phyloP scores from a whole-genome alignment of 2,329 filamentous ascomycete genomes.

The Xenosphaeropsis pyriputrescens region DNA sequence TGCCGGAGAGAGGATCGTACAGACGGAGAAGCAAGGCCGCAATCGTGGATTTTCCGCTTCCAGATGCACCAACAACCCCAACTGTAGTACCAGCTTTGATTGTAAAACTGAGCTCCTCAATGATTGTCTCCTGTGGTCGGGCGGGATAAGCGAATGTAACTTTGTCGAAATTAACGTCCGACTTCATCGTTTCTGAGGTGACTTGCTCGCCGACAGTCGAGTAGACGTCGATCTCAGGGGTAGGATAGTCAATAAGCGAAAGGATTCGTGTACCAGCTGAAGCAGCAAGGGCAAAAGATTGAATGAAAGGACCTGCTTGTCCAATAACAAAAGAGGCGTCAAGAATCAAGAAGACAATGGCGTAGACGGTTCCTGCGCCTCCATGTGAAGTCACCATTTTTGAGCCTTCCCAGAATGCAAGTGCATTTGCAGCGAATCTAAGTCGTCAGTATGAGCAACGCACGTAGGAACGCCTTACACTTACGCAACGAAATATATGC shows the following conservation, averaged over 20 bases:
- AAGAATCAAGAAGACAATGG: conserved; percentile 35
- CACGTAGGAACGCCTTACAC: neutral
- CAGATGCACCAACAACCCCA: conserved; percentile 27
- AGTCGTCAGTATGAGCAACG: neutral
- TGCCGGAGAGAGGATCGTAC: conserved; percentile 30
- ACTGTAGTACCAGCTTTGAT: conserved; percentile 20
- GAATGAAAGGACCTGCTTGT: conserved; percentile 10
- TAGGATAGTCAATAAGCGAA: conserved; percentile 24
- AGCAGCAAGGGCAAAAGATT: conserved; percentile 22
- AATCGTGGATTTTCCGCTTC: conserved; percentile 26
- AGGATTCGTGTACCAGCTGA: conserved; percentile 29
- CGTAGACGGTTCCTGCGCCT: conserved; percentile 33
- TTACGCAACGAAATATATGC: conserved; percentile 44
- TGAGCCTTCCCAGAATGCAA: conserved; percentile 45
- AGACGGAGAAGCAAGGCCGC: conserved; percentile 25
- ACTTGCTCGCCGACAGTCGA: conserved; percentile 10
- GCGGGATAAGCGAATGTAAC: conserved; percentile 31
- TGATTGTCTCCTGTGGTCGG: conserved; percentile 45
- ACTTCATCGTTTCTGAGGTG: conserved; percentile 7
- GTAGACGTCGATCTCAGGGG: conserved; percentile 21
- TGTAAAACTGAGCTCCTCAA: conserved; percentile 33
- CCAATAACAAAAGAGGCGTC: conserved; percentile 28
- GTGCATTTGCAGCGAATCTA: conserved; percentile 36
- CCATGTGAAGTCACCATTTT: conserved; percentile 21
- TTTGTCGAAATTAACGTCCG: conserved; percentile 17